Evolutionary conservation across 1,284 basidiomycete genomes (phyloP).

Genomic region (Cystobasidium slooffiae): DNA sequence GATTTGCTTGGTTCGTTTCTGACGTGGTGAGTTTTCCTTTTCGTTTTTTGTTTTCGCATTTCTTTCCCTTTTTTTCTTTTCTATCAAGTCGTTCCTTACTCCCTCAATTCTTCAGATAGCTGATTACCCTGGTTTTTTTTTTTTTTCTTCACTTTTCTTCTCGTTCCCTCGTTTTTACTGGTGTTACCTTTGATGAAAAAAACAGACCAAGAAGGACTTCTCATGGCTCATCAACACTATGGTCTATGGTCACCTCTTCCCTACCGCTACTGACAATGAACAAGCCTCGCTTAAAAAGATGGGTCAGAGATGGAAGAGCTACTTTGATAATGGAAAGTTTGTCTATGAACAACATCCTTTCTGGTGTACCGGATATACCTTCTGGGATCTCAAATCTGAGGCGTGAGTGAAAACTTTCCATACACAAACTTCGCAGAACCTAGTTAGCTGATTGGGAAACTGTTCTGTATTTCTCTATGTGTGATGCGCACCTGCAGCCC

Average conservation of each 20-base stretch:
- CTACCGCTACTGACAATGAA: conserved; percentile 76
- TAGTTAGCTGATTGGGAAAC: too few relatives aligned
- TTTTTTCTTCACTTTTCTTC: background rate
- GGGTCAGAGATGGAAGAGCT: conserved; percentile 92
- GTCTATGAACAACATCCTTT: conserved; percentile 89
- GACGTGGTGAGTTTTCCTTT: conserved; percentile 65
- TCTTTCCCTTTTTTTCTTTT: too few relatives aligned
- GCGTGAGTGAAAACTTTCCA: conserved; percentile 12
- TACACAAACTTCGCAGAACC: background rate
- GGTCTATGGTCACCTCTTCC: conserved; percentile 83
- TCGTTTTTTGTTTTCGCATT: too few relatives aligned
- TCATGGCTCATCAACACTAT: conserved; percentile 69
- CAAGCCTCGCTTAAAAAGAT: conserved; percentile 78
- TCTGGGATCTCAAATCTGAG: conserved; percentile 64
- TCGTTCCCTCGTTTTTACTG: background rate
- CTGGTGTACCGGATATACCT: conserved; percentile 74
- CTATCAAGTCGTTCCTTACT: too few relatives aligned
- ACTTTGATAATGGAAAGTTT: conserved; percentile 91
- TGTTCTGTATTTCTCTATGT: background rate
- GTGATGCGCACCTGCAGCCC: background rate
- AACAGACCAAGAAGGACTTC: conserved; percentile 85
- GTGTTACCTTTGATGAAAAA: background rate
- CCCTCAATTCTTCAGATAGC: too few relatives aligned
- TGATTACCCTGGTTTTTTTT: too few relatives aligned
- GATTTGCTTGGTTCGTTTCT: conserved; percentile 91